Evolutionary conservation across 169 alveolate species (phyloP).

Genomic region (Amoebophrya sp.): DNA sequence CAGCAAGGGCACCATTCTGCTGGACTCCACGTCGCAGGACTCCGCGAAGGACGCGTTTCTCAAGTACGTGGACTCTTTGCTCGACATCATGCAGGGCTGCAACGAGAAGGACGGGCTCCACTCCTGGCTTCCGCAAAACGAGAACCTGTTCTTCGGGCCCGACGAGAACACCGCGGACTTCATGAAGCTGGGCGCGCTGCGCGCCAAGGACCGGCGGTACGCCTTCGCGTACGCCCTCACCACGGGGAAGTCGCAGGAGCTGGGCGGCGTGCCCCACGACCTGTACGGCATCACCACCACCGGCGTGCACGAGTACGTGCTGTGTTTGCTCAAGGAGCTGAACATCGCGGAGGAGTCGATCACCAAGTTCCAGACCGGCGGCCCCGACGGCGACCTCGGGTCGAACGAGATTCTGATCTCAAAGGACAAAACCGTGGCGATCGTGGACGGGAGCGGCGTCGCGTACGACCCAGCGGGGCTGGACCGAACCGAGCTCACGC

Average conservation of each 20-base stretch:
- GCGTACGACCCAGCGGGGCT: slow-evolving; percentile 62
- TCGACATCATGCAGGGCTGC: slow-evolving; percentile 4
- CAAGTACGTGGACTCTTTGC: slow-evolving; percentile 6
- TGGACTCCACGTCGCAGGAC: slow-evolving; percentile 29
- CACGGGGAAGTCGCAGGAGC: slow-evolving; percentile 57
- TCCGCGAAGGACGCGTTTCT: slow-evolving; percentile 5
- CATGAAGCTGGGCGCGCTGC: slow-evolving; percentile 28
- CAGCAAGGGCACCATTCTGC: slow-evolving; percentile 52
- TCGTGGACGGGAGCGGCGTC: slow-evolving; percentile 69
- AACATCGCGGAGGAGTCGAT: slow-evolving; percentile 46
- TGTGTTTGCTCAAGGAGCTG: slow-evolving; percentile 40
- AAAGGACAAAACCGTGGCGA: slow-evolving; percentile 53
- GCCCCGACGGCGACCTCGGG: slow-evolving; percentile 79
- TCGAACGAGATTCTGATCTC: slow-evolving; percentile 57
- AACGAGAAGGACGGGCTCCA: too few species aligned
- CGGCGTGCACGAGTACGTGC: slow-evolving; percentile 26
- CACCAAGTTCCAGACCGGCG: slow-evolving; percentile 62
- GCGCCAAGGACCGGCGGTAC: slow-evolving; percentile 27
- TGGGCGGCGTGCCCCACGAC: slow-evolving; percentile 78
- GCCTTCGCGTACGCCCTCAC: slow-evolving; percentile 53
- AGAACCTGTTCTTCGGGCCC: slow-evolving; percentile 31
- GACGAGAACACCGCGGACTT: slow-evolving; percentile 32
- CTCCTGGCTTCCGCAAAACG: too few species aligned
- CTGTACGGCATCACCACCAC: slow-evolving; percentile 67
- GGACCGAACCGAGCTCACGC: slow-evolving; percentile 44